Evolutionary conservation across 73 alveolate species (phyloP).

Genomic region (Uronychia binucleata): DNA sequence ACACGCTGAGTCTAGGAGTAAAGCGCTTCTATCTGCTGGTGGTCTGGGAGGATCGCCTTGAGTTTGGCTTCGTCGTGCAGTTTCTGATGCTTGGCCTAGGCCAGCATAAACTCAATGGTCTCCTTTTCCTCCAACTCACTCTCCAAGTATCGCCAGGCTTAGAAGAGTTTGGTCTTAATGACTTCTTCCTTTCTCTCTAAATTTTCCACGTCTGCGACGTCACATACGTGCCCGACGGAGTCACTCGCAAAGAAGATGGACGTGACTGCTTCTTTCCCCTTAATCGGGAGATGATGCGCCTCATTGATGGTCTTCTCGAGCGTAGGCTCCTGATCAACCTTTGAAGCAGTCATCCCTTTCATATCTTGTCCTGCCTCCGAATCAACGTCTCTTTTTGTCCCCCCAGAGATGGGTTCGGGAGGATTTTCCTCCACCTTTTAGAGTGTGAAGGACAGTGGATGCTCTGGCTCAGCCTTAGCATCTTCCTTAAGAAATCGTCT

Average conservation of each 20-base stretch:
- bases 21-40: neutral
- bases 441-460: neutral
- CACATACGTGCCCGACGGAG: neutral
- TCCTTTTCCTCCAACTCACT: neutral
- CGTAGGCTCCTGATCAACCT: no score
- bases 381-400: neutral
- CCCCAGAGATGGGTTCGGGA: neutral
- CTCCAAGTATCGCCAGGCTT: neutral
- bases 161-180: neutral
- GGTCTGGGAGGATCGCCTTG: neutral
- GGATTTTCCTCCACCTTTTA: neutral
- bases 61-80: neutral
- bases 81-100: neutral
- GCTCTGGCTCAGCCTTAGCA: neutral
- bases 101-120: neutral
- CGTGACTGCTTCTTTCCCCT: neutral
- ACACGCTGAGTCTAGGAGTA: neutral
- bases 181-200: neutral
- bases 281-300: neutral
- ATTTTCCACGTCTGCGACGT: neutral
- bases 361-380: neutral
- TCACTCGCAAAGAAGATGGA: neutral
- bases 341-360: neutral
- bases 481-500: neutral
- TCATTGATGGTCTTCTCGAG: no score